Conservation (phyloP, 108 stramenopile species). For the Cyclostephanos invisitatus region DNA sequence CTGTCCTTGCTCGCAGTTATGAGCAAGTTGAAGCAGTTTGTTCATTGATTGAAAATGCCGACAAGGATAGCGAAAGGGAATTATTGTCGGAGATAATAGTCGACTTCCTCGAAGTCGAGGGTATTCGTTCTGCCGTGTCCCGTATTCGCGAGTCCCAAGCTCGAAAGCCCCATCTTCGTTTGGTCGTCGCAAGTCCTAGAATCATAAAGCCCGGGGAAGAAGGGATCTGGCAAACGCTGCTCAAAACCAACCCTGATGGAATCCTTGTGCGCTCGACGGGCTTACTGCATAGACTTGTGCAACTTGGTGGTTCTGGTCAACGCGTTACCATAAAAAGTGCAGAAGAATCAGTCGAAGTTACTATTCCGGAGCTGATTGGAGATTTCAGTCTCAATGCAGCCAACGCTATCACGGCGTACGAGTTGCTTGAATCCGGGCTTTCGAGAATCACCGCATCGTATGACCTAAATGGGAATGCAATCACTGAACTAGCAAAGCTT, state of each 20-base stretch:
- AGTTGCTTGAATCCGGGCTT: constrained; percentile 58
- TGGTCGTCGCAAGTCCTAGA: constrained; percentile 70
- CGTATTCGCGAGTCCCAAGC: constrained; percentile 45
- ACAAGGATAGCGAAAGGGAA: background rate
- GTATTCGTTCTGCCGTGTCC: constrained; percentile 58
- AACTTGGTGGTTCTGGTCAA: constrained; percentile 51
- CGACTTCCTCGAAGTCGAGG: constrained; percentile 79
- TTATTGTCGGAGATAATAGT: constrained; percentile 63
- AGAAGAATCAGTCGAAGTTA: constrained; percentile 42
- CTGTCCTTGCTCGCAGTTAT: constrained; percentile 58
- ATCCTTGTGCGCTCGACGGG: constrained; percentile 72
- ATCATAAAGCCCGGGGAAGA: constrained; percentile 76
- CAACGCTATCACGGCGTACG: constrained; percentile 64
- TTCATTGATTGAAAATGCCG: constrained; percentile 48
- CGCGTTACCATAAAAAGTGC: constrained; percentile 22
- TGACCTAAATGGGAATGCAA: constrained; percentile 64
- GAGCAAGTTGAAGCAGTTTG: constrained; percentile 64
- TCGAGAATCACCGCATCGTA: constrained; percentile 62
- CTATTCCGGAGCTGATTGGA: constrained; percentile 65
- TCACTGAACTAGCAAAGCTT: constrained; percentile 55
- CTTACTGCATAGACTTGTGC: constrained; percentile 54
- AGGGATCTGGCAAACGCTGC: constrained; percentile 64
- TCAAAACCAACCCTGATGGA: constrained; percentile 61
- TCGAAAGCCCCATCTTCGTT: constrained; percentile 19
- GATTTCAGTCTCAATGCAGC: constrained; percentile 78